Base-by-base conservation (phyloP, 2,329 filamentous ascomycete species). In the Talaromyces sp. region DNA sequence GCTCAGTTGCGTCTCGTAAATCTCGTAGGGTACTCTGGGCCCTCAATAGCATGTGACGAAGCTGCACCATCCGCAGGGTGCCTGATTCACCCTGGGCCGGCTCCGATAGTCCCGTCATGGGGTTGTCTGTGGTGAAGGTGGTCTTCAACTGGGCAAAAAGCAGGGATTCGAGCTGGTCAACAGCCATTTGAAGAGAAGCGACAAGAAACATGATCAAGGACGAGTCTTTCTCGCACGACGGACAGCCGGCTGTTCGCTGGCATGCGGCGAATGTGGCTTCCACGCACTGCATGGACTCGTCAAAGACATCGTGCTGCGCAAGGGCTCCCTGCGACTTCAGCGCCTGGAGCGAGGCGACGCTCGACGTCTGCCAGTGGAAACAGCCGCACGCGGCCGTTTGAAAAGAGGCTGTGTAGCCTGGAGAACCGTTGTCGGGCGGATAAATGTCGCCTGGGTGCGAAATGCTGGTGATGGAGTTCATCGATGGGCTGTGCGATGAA, bases 21-120 rank as follows among this genome's bases (percentile, higher is more conserved):
- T 58, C 50, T 31, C 46, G 43, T 3, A 60, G 55, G 14, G 55
- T 49, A 10, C 46, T 60, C 9, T 60, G 32, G 2, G 55, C 52
- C 55, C 53, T 60, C 46, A 57, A 46, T 7, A 60, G 59, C 50
- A 60, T 60, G 50, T 60, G 59, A 31, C 59, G 59, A 31, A 60
- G 50, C 35, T 60, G 59, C 50, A 60, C 52, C 32, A 50, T 32
- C 1, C 50, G 49, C 8, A 57, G 46, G 2, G 27, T 32, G 24
- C 46, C 27, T 35, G 51, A 46, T 17, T 46, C 54, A 32, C 53
- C 55, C 17, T 17, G 49, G 17, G 17, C 17, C 1, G 46, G 29
- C n/a, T n/a, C n/a, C 1, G 46, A 35, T 5, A 38, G 46, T n/a
- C 35, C 24, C 17, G 31, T 27, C n/a, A 29, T 27, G 32, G 55